A percentile compares a stretch with the other conserved stretches of the same genome.
Evolutionary conservation across 176 grass and related monocot genomes (phyloP).

Genomic region (Lolium perenne): DNA sequence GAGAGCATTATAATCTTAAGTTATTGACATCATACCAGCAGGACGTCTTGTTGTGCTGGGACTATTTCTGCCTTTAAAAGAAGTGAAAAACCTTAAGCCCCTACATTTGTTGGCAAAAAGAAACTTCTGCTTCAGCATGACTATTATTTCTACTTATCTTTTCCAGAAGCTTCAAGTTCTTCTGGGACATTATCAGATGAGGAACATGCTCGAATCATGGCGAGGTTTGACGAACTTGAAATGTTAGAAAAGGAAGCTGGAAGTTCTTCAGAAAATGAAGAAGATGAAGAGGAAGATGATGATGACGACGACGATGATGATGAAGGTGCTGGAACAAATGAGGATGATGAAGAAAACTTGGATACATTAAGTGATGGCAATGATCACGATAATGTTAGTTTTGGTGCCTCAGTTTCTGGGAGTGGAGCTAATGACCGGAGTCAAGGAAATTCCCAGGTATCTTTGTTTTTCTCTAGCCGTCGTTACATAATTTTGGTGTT

Average conservation of each 20-base stretch:
- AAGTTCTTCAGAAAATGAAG: conserved; percentile 53
- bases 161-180: conserved; percentile 50
- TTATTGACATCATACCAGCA: background rate
- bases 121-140: conserved; percentile 39
- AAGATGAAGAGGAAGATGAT: conserved; percentile 45
- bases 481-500: conserved; percentile 21
- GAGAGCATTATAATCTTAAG: background rate
- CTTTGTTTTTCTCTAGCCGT: conserved; percentile 23
- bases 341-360: conserved; percentile 47
- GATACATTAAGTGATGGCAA: conserved; percentile 10
- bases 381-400: conserved; percentile 33
- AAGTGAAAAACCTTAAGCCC: background rate
- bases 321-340: conserved; percentile 41
- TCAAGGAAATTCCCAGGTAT: conserved; percentile 45
- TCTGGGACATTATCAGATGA: conserved; percentile 43
- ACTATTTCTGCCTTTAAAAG: background rate
- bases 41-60: conserved; percentile 3
- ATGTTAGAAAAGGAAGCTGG: conserved; percentile 74
- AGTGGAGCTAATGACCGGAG: conserved; percentile 30
- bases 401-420: conserved; percentile 38
- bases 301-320: conserved; percentile 21
- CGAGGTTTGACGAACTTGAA: conserved; percentile 80
- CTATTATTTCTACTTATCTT: conserved; percentile 22
- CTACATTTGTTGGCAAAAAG: conserved; percentile 10
- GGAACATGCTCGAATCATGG: conserved; percentile 74